Evolutionary conservation across 73 alveolate species (phyloP).

Genomic region (Paramecium biaurelia): DNA sequence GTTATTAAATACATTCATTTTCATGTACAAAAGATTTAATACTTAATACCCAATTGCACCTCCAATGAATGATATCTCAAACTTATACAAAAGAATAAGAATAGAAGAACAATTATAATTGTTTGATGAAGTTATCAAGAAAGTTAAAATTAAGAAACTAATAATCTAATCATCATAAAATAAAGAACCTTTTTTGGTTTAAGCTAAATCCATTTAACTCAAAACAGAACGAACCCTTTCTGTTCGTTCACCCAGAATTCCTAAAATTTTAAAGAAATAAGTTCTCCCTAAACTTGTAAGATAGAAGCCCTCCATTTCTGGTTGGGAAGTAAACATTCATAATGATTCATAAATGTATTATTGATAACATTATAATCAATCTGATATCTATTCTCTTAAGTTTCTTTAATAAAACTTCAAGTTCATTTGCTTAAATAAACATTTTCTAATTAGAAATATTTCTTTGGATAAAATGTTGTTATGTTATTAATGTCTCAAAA

Average conservation of each 20-base stretch:
- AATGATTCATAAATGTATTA: neutral
- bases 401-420: neutral
- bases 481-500: neutral
- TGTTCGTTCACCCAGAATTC: neutral
- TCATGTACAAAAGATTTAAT: neutral
- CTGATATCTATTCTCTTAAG: neutral
- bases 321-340: neutral
- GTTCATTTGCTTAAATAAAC: neutral
- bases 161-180: neutral
- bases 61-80: neutral
- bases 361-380: neutral
- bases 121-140: neutral
- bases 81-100: neutral
- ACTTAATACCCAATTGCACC: neutral
- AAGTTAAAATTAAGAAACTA: neutral
- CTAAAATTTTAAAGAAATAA: neutral
- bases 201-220: neutral
- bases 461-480: neutral
- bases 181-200: neutral
- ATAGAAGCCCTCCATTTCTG: neutral
- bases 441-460: neutral
- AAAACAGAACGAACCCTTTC: neutral
- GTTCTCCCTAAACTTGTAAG: neutral
- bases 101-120: neutral
- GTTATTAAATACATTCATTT: neutral